Conservation (phyloP, 805 yeast genomes). For the Scheffersomyces amazonensis region DNA sequence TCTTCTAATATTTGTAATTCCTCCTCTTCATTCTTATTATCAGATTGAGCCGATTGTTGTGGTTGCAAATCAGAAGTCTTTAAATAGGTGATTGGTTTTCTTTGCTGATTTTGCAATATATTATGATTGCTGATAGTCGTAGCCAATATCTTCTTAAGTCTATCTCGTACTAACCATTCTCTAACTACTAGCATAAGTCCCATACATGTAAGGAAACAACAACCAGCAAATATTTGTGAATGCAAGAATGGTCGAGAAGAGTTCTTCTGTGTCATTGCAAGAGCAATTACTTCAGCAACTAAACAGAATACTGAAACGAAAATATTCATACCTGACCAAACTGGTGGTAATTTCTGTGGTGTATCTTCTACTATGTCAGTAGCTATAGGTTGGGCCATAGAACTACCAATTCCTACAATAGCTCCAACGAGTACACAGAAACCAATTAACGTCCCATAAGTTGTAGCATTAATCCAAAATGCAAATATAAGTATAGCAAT, state of each 20-base stretch:
- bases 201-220: slow-evolving; percentile 41
- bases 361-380: slow-evolving; percentile 18
- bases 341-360: slow-evolving; percentile 28
- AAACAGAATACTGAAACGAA: slow-evolving; percentile 30
- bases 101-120: slow-evolving; percentile 3
- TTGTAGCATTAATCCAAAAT: slow-evolving; percentile 36
- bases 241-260: slow-evolving; percentile 47
- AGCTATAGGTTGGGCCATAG: slow-evolving; percentile 21
- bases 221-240: slow-evolving; percentile 60
- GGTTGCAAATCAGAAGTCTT: slow-evolving; percentile 1
- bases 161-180: slow-evolving; percentile 47
- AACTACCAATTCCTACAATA: slow-evolving; percentile 27
- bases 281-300: slow-evolving; percentile 54
- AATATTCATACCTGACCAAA: slow-evolving; percentile 40
- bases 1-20: slow-evolving; percentile 11
- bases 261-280: slow-evolving; percentile 33
- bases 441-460: slow-evolving; percentile 28
- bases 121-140: slow-evolving; percentile 2
- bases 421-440: slow-evolving; percentile 28
- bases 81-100: slow-evolving; percentile 7
- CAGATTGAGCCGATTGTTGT: not conserved
- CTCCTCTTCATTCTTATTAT: slow-evolving; percentile 4
- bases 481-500: slow-evolving; percentile 27
- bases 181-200: slow-evolving; percentile 46
- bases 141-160: slow-evolving; percentile 19